Evolutionary conservation across 768 basidiomycete genomes (phyloP), one percentile per base, ranked within the genome.

Genomic region (Boletus insuetus): DNA sequence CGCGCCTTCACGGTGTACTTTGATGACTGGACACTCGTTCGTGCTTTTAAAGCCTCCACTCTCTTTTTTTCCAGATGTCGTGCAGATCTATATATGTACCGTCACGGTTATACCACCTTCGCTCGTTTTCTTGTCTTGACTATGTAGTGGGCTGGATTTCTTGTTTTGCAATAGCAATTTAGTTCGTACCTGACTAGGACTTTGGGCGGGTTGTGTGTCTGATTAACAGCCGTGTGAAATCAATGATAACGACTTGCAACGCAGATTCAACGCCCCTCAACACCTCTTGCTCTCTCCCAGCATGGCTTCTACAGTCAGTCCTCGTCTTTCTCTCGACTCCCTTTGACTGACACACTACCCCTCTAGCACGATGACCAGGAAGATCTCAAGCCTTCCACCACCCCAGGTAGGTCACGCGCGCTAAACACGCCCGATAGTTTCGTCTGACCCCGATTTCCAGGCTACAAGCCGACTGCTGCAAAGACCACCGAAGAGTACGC

Each of bases 401-500:
- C 91, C 51, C 87, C 87, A 73, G 90, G 89, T 84, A 42, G 43
- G 63, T 51, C 39, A 55, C 46, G 56, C 61, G 44, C 54, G 39
- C 48, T 34, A 20, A 43, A 20, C 44, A 47, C 52, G 47, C 22
- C 20, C 35, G 16, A 37, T 37, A 52, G 58, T 48, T n/a, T 44
- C 46, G 42, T 61, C 68, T 66, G 40, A 69, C 51, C 49, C 50
- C 40, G 56, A 60, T 63, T 42, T 54, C 17, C 61, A 91, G 91
- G 91, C 54, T 93, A 92, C 78, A 92, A 87, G 72, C 82, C 82
- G 37, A 68, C 75, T 35, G 84, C 79, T 54, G 81, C 78, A 32
- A 91, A 91, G 77, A 79, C 80, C 43, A 74, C 88, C 13, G 91
- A 91, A 24, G 91, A 95, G 69, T 91, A 92, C 43, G 88, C 91